Percentiles rank a stretch among this genome's conserved stretches.
phyloP scores from a whole-genome alignment of 805 yeast genomes.

The Ogataea ganodermae region DNA sequence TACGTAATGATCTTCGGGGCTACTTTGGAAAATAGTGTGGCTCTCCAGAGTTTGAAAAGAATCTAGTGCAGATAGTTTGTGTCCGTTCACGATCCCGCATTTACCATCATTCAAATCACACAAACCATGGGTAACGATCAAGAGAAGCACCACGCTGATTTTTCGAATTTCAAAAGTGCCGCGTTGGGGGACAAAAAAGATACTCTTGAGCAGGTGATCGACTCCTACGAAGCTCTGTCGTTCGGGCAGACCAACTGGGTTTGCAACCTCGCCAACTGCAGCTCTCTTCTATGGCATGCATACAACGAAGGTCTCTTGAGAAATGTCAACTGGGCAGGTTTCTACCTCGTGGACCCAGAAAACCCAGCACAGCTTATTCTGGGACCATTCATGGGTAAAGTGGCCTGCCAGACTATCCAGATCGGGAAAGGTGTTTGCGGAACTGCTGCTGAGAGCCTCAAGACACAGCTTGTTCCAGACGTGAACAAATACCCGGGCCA shows the following conservation, averaged over 20 bases:
- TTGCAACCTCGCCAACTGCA: constrained; percentile 81
- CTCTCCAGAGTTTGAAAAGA: not conserved
- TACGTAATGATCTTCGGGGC: too few relatives aligned
- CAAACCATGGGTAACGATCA: constrained; percentile 5
- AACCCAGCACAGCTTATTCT: constrained; percentile 53
- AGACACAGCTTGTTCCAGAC: constrained; percentile 75
- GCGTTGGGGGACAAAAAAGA: constrained; percentile 44
- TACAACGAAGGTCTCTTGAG: constrained; percentile 56
- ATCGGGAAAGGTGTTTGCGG: constrained; percentile 94
- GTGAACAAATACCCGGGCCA: constrained; percentile 86
- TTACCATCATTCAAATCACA: too few relatives aligned
- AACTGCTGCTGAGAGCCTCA: constrained; percentile 58
- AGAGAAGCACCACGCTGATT: constrained; percentile 70
- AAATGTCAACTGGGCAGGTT: constrained; percentile 90
- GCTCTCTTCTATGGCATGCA: constrained; percentile 87
- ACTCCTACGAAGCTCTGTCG: constrained; percentile 65
- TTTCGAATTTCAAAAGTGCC: constrained; percentile 49
- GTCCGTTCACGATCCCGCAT: too few relatives aligned
- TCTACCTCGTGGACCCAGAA: constrained; percentile 59
- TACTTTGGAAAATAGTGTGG: too few relatives aligned
- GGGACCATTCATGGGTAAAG: constrained; percentile 97
- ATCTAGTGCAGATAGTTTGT: too few relatives aligned
- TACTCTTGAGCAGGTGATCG: constrained; percentile 56
- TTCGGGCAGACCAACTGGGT: constrained; percentile 79
- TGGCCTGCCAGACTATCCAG: constrained; percentile 84